Base-by-base conservation (phyloP, 495 filamentous ascomycete genomes). In the Aspergillus leporis region DNA sequence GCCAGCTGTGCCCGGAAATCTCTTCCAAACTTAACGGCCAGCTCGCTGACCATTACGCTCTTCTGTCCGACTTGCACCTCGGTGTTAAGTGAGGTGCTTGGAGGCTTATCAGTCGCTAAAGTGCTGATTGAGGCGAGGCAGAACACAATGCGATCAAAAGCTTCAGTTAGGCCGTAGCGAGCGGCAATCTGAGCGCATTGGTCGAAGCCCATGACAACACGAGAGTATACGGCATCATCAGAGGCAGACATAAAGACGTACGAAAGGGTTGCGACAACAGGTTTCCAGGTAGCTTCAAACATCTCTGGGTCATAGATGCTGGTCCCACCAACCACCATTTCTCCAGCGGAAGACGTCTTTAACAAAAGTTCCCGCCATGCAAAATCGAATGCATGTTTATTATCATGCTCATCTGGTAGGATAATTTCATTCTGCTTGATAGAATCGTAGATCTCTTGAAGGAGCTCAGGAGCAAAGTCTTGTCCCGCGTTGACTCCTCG, bases 241-340 rank as follows among this genome's bases (percentile, higher is more conserved):
- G 93, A 96, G 34, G 94, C 94, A 48, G 94, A 98, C 88, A 98
- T 93, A 74, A 99, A 99, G 16, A 98, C 94, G 68, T 97, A 99
- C 3, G 93, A 94, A 41, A 99, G 79, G 1, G 95, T 97, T 16
- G 95, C 91, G 13, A 99, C 82, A 59, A 98, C 89, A 8, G 94
- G 91, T 72, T 87, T 92, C 94, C 94, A 99, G 5, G 92, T 96
- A 32, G 93, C 90, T 55, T 87, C 86, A 69, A 99, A 98, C 92
- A 99, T 97, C 66, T 98, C 90, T 7, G 92, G 90, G 73, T 99
- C 94, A 74, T 88, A 98, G 34, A 94, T 85, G 69, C 97, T 99
- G 16, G 93, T 97, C 61, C 96, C 83, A 66, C 92, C 96, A 45
- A 95, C 78, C 2, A 87, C 76, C 55, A 97, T 74, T 49, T 90